Evolutionary conservation across 208 protist genomes (phyloP).

Genomic region (Wallacemonas sp.): DNA sequence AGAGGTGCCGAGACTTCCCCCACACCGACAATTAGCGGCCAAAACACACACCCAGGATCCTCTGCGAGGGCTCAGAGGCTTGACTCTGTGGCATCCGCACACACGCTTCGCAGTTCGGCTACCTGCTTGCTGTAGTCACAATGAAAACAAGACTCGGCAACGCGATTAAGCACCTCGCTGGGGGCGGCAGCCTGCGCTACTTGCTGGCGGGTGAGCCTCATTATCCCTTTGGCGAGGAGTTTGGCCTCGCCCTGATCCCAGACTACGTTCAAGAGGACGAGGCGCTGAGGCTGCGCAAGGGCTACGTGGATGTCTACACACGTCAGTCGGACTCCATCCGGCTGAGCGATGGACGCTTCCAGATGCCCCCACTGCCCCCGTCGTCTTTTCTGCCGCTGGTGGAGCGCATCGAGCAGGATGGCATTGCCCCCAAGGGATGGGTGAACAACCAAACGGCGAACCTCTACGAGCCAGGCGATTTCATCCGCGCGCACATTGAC

Average conservation of each 20-base stretch:
- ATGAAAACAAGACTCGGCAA: conserved; percentile 38
- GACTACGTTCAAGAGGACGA: conserved; percentile 79
- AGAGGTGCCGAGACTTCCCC: no score
- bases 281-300: conserved; percentile 52
- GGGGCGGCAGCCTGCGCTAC: conserved; percentile 73
- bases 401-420: conserved; percentile 78
- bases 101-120: background rate
- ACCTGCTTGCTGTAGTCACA: background rate
- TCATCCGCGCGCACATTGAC: conserved; percentile 89
- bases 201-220: conserved; percentile 73
- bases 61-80: no score
- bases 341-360: conserved; percentile 84
- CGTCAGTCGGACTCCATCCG: conserved; percentile 70
- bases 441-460: conserved; percentile 90
- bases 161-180: conserved; percentile 53
- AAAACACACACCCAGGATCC: no score
- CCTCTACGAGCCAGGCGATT: conserved; percentile 87
- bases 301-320: conserved; percentile 86
- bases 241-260: conserved; percentile 81
- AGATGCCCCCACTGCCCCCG: conserved; percentile 74
- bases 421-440: conserved; percentile 68
- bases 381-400: conserved; percentile 66
- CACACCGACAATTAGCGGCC: no score
- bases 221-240: conserved; percentile 82
- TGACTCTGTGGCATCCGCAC: no score